These are phyloP conservation scores for Macrophomina pseudophaseolina DNA, from an alignment of 2,329 filamentous ascomycete species.

Conservation along the genomic window DNA sequence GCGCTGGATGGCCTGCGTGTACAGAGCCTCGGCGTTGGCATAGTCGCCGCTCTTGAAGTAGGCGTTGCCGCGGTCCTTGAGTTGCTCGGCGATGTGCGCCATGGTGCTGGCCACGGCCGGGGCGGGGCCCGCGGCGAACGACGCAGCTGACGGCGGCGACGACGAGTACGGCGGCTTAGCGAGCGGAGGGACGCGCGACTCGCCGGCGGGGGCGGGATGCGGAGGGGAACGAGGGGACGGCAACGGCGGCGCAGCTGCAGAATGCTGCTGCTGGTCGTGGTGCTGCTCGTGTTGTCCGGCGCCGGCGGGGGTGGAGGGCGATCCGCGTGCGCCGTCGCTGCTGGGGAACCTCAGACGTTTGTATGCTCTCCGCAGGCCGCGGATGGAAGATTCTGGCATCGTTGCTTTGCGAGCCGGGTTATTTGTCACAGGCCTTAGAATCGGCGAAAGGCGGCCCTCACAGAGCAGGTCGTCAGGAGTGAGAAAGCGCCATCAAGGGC, in stretches of 20 bases:
- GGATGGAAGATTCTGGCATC: slow-evolving; percentile 26
- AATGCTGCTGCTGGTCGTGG: too few species aligned
- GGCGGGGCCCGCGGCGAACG: background rate
- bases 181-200: background rate
- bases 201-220: too few species aligned
- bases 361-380: slow-evolving; percentile 22
- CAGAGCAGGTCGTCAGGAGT: background rate
- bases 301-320: slow-evolving; percentile 10
- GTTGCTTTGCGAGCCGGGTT: background rate
- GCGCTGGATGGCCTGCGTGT: slow-evolving; percentile 79
- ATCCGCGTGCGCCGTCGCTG: background rate
- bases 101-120: slow-evolving; percentile 27
- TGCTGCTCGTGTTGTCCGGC: background rate
- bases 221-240: background rate
- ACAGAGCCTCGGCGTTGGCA: slow-evolving; percentile 68
- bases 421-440: slow-evolving; percentile 18
- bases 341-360: slow-evolving; percentile 19
- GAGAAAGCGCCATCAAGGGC: background rate
- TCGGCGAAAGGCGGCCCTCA: background rate
- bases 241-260: background rate
- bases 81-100: slow-evolving; percentile 49
- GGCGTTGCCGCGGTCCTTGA: slow-evolving; percentile 63
- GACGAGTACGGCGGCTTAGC: background rate
- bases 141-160: background rate
- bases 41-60: slow-evolving; percentile 71